These are phyloP conservation scores for Rhodomyrtus tomentosa DNA, from an alignment of 345 rosid species.

Conservation along the genomic window DNA sequence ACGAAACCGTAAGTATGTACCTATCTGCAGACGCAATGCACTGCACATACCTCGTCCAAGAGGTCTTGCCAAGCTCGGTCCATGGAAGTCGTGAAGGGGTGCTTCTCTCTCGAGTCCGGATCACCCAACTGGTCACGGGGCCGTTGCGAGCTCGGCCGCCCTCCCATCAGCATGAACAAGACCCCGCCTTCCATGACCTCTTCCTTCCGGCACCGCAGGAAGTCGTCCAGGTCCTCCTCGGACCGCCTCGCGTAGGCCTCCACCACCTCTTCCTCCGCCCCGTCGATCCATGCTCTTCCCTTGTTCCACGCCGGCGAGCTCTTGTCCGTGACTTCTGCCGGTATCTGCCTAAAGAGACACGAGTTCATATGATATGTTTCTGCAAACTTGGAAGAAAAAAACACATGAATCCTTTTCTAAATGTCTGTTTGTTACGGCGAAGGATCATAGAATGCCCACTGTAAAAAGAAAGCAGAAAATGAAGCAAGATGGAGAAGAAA, in stretches of 20 bases:
- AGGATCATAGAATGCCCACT: too few relatives aligned
- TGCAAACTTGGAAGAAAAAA: not conserved
- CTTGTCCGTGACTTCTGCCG: slow-evolving; percentile 28
- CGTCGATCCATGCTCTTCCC: slow-evolving; percentile 52
- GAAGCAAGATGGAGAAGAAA: too few relatives aligned
- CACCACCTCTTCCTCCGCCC: slow-evolving; percentile 33
- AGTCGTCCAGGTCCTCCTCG: slow-evolving; percentile 37
- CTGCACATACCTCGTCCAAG: slow-evolving; percentile 28
- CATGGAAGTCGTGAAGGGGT: slow-evolving; percentile 49
- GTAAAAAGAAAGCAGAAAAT: too few relatives aligned
- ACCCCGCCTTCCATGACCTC: slow-evolving; percentile 46
- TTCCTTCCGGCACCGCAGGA: slow-evolving; percentile 41
- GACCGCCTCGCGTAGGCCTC: slow-evolving; percentile 45
- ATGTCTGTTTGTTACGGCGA: not conserved
- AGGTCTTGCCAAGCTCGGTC: slow-evolving; percentile 61
- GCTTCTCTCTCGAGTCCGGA: slow-evolving; percentile 37
- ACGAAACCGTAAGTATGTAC: not conserved
- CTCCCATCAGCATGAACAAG: slow-evolving; percentile 44
- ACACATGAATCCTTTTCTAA: not conserved
- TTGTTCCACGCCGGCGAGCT: slow-evolving; percentile 39
- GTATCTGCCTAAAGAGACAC: slow-evolving; percentile 19
- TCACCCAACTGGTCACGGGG: slow-evolving; percentile 36
- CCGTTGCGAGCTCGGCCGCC: slow-evolving; percentile 21
- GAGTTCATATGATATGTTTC: not conserved
- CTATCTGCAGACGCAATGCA: not conserved